phyloP scores from a whole-genome alignment of 805 yeast genomes.

The Wickerhamomyces chambardii region DNA sequence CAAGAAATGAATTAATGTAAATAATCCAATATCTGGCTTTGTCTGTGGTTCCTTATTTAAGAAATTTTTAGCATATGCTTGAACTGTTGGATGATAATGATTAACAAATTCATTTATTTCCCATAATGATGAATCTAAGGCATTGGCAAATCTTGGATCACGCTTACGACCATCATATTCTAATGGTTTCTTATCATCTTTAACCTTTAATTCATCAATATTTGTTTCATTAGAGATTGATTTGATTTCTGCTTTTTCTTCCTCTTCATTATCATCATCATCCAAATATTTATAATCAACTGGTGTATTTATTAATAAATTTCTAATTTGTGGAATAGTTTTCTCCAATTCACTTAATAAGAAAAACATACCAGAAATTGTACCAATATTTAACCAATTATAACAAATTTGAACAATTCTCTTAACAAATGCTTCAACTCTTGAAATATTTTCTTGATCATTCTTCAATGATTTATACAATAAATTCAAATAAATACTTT shows the following conservation, averaged over 20 bases:
- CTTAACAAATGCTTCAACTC: conserved; percentile 86
- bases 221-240: too few species aligned
- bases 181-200: conserved; percentile 5
- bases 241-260: too few species aligned
- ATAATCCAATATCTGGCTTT: conserved; percentile 88
- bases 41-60: conserved; percentile 32
- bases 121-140: conserved; percentile 78
- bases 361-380: conserved; percentile 75
- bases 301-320: conserved; percentile 48
- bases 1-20: conserved; percentile 81
- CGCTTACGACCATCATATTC: conserved; percentile 79
- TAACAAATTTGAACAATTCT: conserved; percentile 79
- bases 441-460: conserved; percentile 43
- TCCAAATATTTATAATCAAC: conserved; percentile 38
- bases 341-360: conserved; percentile 63
- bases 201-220: conserved; percentile 14
- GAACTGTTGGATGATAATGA: conserved; percentile 91
- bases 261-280: conserved; percentile 33
- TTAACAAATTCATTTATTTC: conserved; percentile 64
- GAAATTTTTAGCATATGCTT: conserved; percentile 65
- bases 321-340: conserved; percentile 54
- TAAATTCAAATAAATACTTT: conserved; percentile 83
- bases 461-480: conserved; percentile 74
- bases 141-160: conserved; percentile 90
- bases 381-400: conserved; percentile 84